Percentiles rank a stretch among this genome's conserved stretches.
Conservation (phyloP, 306 rosid genomes). For the Prunus padus region DNA sequence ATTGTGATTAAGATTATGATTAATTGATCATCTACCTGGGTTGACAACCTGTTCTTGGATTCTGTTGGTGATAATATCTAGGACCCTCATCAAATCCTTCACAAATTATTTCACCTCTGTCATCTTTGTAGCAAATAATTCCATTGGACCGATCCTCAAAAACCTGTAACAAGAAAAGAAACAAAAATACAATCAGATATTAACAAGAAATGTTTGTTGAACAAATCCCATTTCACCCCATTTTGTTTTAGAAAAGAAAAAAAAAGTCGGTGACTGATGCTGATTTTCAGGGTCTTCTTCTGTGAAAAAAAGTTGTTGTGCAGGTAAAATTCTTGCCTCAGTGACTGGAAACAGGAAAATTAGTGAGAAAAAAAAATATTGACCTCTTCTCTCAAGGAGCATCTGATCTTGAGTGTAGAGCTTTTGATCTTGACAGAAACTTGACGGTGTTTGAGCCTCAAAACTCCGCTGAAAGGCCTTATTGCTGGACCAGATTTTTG, state of each 20-base stretch:
- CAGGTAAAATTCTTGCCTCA: too few species aligned
- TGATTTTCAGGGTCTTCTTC: too few species aligned
- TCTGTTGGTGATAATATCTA: slow-evolving; percentile 53
- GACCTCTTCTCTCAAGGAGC: slow-evolving; percentile 77
- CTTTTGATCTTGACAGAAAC: slow-evolving; percentile 44
- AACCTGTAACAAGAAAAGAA: slow-evolving; percentile 42
- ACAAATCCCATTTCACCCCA: background rate
- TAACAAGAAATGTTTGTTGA: slow-evolving; percentile 18
- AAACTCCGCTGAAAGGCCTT: slow-evolving; percentile 39
- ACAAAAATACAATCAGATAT: background rate
- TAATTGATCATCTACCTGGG: slow-evolving; percentile 38
- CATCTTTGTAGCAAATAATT: slow-evolving; percentile 77
- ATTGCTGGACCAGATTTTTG: slow-evolving; percentile 44
- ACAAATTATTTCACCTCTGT: slow-evolving; percentile 75
- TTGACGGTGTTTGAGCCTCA: slow-evolving; percentile 43
- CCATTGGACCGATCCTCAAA: slow-evolving; percentile 80
- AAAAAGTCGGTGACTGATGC: slow-evolving; percentile 5
- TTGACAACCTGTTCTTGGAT: slow-evolving; percentile 38
- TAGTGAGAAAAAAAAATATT: background rate
- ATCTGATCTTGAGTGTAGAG: slow-evolving; percentile 45
- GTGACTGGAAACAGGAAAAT: too few species aligned
- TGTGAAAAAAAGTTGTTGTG: too few species aligned
- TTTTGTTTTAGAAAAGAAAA: background rate
- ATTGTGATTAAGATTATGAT: background rate
- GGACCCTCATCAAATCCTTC: slow-evolving; percentile 97